Evolutionary conservation across 1,139 yeast genomes (phyloP), one percentile per base, ranked within the genome.

Genomic region (Saccharomycopsis hybrid): DNA sequence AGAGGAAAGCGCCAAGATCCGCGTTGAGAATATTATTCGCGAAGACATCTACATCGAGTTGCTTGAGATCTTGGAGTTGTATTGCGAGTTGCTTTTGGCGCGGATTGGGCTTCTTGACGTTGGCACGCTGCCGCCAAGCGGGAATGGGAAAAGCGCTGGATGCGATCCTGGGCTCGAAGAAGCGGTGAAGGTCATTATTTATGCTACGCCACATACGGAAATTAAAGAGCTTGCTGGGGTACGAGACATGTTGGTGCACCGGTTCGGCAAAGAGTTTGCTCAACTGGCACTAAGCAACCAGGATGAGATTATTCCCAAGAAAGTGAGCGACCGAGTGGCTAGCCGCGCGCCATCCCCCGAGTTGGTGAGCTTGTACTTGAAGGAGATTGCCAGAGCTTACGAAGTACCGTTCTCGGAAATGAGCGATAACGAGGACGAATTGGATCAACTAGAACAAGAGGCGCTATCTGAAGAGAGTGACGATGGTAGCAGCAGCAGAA

Each of bases 31-130:
- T 60, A 78, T 89, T 53, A 86, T 90, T 30, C 76, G 92, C 36
- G 95, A 87, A 59, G 97, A 90, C 62, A 79, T 87, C 44, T 80
- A 84, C 60, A 78, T 86, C 27, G 97, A 90, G 64, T 68, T 90
- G 27, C 71, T 88, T 52, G 97, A 90, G 65, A 77, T 78, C 44
- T 67, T 89, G 47, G 96, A 88, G 65, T 70, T 90, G 29, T 87
- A 88, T 63, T 85, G 96, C 62, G 96, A 90, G 64, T 69, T 90
- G 27, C 65, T 88, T 18, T 74, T 86, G 50, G 96, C 96, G 0
- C 71, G 97, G 50, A 77, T 85, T 28, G 73, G 80, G 9, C 68
- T 85, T 44, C 61, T 85, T 38, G 71, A 76, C 44, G 66, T 66
- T 42, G 71, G 76, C 29, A 58, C 62, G 44, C 18, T 18, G 18